Base-by-base conservation (phyloP, 345 rosid genomes). In the Laguncularia racemosa region DNA sequence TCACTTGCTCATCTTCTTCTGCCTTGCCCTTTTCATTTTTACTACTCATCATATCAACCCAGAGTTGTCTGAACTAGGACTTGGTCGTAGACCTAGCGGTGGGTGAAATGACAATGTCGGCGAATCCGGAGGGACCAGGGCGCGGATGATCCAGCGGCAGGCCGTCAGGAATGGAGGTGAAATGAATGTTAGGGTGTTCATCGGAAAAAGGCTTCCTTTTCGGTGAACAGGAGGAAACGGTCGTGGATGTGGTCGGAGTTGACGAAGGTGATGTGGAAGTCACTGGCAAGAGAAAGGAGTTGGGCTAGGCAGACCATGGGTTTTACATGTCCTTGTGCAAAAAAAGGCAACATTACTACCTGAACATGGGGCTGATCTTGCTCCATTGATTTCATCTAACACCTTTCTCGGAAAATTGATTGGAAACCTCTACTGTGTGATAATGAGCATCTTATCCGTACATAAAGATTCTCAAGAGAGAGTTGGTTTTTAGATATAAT, bases 141-240 rank as follows among this genome's bases (percentile, higher is more conserved):
- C 46, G 44, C 51, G 71, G 78, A 48, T 66, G 67, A 19, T 67
- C 75, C 12, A 11, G 23, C 0, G 81, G 66, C 20, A 78, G 68
- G 19, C 82, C 76, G 12, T 79, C 85, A 0, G 72, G 57, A 1
- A 76, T 21, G 12, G 77, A 57, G 53, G 28, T 61, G 52, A 80
- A 78, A 13, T 55, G 70, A 47, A 81, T 68, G 16, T 62, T 73
- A 2, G 56, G 64, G 14, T 68, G 78, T 28, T 49, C 58, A 47
- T 49, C 10, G 47, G 72, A 75, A n/a, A 14, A 72, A 75, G 44
- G 76, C 52, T 20, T 55, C 61, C 50, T 73, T 53, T 40, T 74
- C 40, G 19, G 76, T 51, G 65, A 54, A 20, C 52, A 33, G 53
- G 19, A n/a, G 40, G 4, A 68, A 48, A 33, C 20, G 64, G 16